These are phyloP conservation scores for Colletotrichum limetticola DNA, from an alignment of 2,329 filamentous ascomycete species.

Conservation along the genomic window DNA sequence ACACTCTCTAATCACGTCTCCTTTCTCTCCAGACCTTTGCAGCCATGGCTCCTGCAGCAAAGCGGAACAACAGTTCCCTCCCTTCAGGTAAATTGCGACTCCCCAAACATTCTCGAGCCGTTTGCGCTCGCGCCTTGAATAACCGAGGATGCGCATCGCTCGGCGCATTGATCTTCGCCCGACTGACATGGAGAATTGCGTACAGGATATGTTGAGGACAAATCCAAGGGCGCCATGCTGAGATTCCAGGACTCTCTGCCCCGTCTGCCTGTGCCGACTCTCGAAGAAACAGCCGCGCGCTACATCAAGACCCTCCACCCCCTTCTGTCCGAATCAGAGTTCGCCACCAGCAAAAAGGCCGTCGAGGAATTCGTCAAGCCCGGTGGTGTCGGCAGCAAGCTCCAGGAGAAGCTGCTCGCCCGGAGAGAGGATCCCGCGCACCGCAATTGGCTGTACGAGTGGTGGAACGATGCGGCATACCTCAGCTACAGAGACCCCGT, in stretches of 20 bases:
- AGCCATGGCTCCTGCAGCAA: constrained; percentile 64
- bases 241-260: constrained; percentile 89
- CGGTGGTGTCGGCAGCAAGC: constrained; percentile 82
- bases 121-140: not conserved
- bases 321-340: constrained; percentile 75
- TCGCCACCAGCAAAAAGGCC: constrained; percentile 79
- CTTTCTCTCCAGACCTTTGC: constrained; percentile 35
- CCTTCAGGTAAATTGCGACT: constrained; percentile 55
- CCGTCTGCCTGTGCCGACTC: constrained; percentile 80
- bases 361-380: constrained; percentile 90
- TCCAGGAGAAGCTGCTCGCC: constrained; percentile 89
- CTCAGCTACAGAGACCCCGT: constrained; percentile 94
- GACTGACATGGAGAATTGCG: not conserved
- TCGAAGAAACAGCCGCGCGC: constrained; percentile 83
- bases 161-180: not conserved
- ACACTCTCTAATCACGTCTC: not conserved
- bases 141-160: not conserved
- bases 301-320: constrained; percentile 86
- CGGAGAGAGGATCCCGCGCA: constrained; percentile 81
- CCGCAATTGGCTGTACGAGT: constrained; percentile 96
- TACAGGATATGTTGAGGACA: constrained; percentile 82
- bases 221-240: constrained; percentile 82
- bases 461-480: constrained; percentile 98
- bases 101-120: not conserved
- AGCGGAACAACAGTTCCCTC: constrained; percentile 68